Conservation (phyloP, 768 basidiomycete genomes). For the Kwoniella mangroviensis region DNA sequence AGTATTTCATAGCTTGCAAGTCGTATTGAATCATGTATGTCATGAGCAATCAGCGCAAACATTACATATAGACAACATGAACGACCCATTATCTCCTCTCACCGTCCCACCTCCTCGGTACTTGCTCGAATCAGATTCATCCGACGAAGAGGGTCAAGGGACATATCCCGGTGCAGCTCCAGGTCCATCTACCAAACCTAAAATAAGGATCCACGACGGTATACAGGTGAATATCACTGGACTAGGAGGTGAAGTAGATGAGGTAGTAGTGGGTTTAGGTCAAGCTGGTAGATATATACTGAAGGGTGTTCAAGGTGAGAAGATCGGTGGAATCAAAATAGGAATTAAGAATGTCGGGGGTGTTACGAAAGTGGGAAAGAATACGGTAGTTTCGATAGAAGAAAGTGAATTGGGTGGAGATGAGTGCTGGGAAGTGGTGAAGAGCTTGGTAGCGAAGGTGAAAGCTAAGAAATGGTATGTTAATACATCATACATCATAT, state of each 20-base stretch:
- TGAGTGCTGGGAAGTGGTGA: slow-evolving; percentile 14
- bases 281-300: slow-evolving; percentile 42
- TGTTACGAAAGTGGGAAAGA: neutral
- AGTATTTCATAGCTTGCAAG: too few relatives aligned
- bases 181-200: slow-evolving; percentile 19
- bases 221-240: neutral
- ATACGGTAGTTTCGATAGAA: slow-evolving; percentile 1
- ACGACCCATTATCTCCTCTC: slow-evolving; percentile 45
- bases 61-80: slow-evolving; percentile 24
- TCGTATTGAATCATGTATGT: too few relatives aligned
- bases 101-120: slow-evolving; percentile 48
- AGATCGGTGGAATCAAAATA: neutral
- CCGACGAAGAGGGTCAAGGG: slow-evolving; percentile 54
- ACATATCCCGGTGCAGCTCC: slow-evolving; percentile 24
- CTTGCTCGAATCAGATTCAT: slow-evolving; percentile 52
- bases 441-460: slow-evolving; percentile 19
- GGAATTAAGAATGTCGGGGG: slow-evolving; percentile 3
- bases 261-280: slow-evolving; percentile 33
- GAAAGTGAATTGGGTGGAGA: slow-evolving; percentile 20
- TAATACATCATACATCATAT: neutral
- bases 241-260: neutral
- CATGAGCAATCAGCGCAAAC: neutral
- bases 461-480: slow-evolving; percentile 23
- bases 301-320: neutral
- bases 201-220: slow-evolving; percentile 6